Percentiles rank a stretch among this genome's conserved stretches.
phyloP scores from a whole-genome alignment of 306 rosid species.

The Carpinus fangiana region DNA sequence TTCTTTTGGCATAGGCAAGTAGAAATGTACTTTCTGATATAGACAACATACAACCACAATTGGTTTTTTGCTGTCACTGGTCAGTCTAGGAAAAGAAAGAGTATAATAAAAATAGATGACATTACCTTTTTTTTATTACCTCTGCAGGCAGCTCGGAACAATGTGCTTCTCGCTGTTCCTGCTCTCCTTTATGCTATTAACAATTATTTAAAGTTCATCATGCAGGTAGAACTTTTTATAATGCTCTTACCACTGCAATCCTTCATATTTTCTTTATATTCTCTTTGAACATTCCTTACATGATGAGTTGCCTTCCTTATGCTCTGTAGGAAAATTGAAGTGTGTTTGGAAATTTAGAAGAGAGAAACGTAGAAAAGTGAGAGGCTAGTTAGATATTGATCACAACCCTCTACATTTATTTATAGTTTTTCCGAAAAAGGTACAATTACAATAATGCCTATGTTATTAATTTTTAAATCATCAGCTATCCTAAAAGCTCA shows the following conservation, averaged over 20 bases:
- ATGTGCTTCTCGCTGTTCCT: conserved; percentile 7
- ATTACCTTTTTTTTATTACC: neutral
- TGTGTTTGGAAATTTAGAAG: too few species aligned
- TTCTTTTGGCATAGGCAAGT: neutral
- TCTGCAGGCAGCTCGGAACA: conserved; percentile 1
- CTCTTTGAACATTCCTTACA: neutral
- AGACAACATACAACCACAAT: neutral
- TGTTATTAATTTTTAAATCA: too few species aligned
- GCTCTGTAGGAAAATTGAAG: neutral
- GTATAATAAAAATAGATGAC: neutral
- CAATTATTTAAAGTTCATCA: conserved; percentile 6
- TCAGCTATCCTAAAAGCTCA: too few species aligned
- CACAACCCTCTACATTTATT: too few species aligned
- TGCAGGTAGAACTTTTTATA: conserved; percentile 2
- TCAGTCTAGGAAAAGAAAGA: neutral
- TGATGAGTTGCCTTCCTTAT: neutral
- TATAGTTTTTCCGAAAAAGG: too few species aligned
- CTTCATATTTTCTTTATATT: neutral
- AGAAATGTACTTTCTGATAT: neutral
- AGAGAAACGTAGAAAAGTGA: too few species aligned
- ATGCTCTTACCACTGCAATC: neutral
- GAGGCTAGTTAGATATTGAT: too few species aligned
- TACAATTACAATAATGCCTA: too few species aligned
- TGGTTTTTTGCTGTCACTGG: neutral
- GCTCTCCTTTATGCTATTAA: conserved; percentile 9